Base-by-base conservation (phyloP, 1,284 basidiomycete species). In the Puccinia hordei region DNA sequence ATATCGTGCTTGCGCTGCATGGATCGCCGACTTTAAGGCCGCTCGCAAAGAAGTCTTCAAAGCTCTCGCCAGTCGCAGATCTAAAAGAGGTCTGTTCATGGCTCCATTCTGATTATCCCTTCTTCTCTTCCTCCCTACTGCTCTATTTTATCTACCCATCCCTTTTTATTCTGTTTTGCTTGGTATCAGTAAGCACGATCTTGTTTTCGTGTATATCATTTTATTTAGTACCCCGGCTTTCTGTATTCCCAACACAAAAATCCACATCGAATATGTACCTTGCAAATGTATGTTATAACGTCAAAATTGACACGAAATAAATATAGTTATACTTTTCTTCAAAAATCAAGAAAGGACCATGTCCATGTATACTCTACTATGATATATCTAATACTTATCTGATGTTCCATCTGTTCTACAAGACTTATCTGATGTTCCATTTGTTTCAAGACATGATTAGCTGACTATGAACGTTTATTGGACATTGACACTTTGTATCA, bases 31-130 rank as follows among this genome's bases (percentile, higher is more conserved):
- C 35, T 57, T 78, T 38, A 57, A 57, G 61, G 27, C 38, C 15
- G 76, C 76, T 19, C 44, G 76, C 8, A 63, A 68, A 69, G 63
- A 51, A 19, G 66, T 78, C 33, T 78, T 44, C 51, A 55, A 71
- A 51, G 76, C 66, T 5, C 76, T 78, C 44, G 30, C 35, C 27
- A n/a, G 22, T 55, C 63, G 46, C 5, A 38, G 49, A 68, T 46
- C 63, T 57, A 69, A 71, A 68, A 30, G 76, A 71, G 76, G 76
- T 71, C 44, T 68, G 76, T 69, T 10, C 51, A 27, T 65, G 49
- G 41, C 59, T 68, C 59, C 74, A 15, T 66, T 51, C 35, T 66
- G 74, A 76, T 73, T 41, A 2, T 38, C 35, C 15, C n/a, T 24
- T 57, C 57, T 33, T 2, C 53, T 24, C 12, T n/a, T 24, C n/a